Percentiles rank a stretch among this genome's conserved stretches.
Evolutionary conservation across 2,329 filamentous ascomycete species (phyloP).

Genomic region (Colletotrichum somersetense): DNA sequence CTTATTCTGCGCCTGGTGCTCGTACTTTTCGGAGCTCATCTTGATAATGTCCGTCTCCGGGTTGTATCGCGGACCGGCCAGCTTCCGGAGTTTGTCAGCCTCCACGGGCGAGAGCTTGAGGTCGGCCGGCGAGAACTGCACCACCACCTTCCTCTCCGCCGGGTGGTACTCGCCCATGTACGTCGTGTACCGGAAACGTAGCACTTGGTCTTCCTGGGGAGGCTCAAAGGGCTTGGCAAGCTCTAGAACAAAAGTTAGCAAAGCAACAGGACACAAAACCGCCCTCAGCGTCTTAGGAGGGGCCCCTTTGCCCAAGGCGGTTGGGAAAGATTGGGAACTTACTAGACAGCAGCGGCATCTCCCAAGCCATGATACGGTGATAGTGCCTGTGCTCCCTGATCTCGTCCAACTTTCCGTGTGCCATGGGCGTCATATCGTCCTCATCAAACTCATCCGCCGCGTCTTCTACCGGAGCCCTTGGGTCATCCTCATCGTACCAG

Average conservation of each 20-base stretch:
- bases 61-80: slow-evolving; percentile 89
- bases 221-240: slow-evolving; percentile 84
- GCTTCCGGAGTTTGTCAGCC: slow-evolving; percentile 85
- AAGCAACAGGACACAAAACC: background rate
- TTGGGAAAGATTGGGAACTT: slow-evolving; percentile 55
- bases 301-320: background rate
- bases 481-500: slow-evolving; percentile 65
- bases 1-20: slow-evolving; percentile 95
- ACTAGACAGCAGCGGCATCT: slow-evolving; percentile 93
- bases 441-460: slow-evolving; percentile 75
- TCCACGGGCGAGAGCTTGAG: slow-evolving; percentile 77
- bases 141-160: slow-evolving; percentile 91
- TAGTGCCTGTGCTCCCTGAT: slow-evolving; percentile 92
- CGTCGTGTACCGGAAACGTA: slow-evolving; percentile 96
- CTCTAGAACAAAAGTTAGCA: slow-evolving; percentile 64
- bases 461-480: slow-evolving; percentile 63
- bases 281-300: background rate
- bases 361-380: slow-evolving; percentile 89
- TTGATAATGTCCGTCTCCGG: slow-evolving; percentile 83
- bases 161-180: slow-evolving; percentile 97
- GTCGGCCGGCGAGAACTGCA: slow-evolving; percentile 86
- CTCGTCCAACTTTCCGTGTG: slow-evolving; percentile 88
- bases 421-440: slow-evolving; percentile 86
- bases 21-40: slow-evolving; percentile 91
- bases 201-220: slow-evolving; percentile 75